Conservation (phyloP, 2,329 filamentous ascomycete genomes). For the Trichoderma atrobrunneum region DNA sequence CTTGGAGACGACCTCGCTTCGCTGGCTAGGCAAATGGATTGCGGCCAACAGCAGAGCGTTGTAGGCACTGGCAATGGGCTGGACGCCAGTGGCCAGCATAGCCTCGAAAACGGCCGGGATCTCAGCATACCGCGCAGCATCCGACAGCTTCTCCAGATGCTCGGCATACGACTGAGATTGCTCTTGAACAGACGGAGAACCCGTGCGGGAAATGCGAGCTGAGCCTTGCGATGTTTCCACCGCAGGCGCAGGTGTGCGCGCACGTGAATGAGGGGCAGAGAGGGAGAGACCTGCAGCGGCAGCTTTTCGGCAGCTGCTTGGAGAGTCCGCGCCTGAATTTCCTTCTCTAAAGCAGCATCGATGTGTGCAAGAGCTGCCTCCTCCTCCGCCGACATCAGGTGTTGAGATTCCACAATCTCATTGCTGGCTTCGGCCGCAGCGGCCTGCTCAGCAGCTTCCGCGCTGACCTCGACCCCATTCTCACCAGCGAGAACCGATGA, state of each 20-base stretch:
- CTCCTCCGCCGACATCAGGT: slow-evolving; percentile 44
- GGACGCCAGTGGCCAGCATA: slow-evolving; percentile 78
- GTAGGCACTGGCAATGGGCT: slow-evolving; percentile 82
- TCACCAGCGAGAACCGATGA: slow-evolving; percentile 60
- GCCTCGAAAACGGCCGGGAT: slow-evolving; percentile 89
- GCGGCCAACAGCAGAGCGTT: slow-evolving; percentile 85
- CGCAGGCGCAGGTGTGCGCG: slow-evolving; percentile 33
- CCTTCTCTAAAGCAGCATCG: slow-evolving; percentile 77
- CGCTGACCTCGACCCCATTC: slow-evolving; percentile 37
- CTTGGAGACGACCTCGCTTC: slow-evolving; percentile 82
- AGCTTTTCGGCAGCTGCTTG: slow-evolving; percentile 45
- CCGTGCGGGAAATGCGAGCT: slow-evolving; percentile 44
- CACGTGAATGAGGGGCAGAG: slow-evolving; percentile 40
- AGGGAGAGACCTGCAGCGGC: slow-evolving; percentile 36
- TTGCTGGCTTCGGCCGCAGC: slow-evolving; percentile 34
- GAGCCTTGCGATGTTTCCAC: slow-evolving; percentile 43
- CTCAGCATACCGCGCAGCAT: slow-evolving; percentile 73
- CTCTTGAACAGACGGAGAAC: slow-evolving; percentile 57
- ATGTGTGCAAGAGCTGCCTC: slow-evolving; percentile 72
- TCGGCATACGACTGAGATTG: slow-evolving; percentile 72
- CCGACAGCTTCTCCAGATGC: slow-evolving; percentile 71
- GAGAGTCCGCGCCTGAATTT: slow-evolving; percentile 59
- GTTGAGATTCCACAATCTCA: slow-evolving; percentile 38
- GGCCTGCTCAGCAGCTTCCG: slow-evolving; percentile 26
- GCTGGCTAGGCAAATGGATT: slow-evolving; percentile 74